Percentiles rank a stretch among this genome's conserved stretches.
phyloP scores from a whole-genome alignment of 2,329 filamentous ascomycete species.

The Talaromyces sp. region DNA sequence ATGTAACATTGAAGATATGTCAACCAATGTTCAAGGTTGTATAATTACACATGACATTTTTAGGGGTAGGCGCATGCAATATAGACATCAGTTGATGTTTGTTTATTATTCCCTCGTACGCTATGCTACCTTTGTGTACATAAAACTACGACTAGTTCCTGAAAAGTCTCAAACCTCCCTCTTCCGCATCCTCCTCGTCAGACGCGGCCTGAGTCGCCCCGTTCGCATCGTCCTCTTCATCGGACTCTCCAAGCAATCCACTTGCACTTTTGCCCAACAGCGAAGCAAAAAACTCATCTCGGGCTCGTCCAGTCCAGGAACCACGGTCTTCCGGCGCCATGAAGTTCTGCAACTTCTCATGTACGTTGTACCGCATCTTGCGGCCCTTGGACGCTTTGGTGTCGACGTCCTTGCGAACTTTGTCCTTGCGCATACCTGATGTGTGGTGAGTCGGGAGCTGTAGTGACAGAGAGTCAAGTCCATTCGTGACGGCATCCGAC shows the following conservation, averaged over 20 bases:
- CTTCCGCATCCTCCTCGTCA: constrained; percentile 22
- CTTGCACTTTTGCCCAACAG: constrained; percentile 61
- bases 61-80: too few relatives aligned
- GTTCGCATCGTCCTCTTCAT: constrained; percentile 41
- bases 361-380: constrained; percentile 88
- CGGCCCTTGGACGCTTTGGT: constrained; percentile 92
- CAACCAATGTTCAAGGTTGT: too few relatives aligned
- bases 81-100: too few relatives aligned
- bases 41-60: too few relatives aligned
- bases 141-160: constrained; percentile 12
- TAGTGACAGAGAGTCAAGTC: constrained; percentile 32
- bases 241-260: constrained; percentile 57
- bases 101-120: too few relatives aligned
- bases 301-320: constrained; percentile 71
- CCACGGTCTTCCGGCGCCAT: constrained; percentile 86
- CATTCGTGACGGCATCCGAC: constrained; percentile 40
- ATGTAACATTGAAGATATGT: too few relatives aligned
- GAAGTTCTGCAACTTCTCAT: constrained; percentile 96
- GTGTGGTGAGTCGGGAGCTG: constrained; percentile 34
- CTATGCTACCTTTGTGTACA: too few relatives aligned
- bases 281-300: constrained; percentile 69
- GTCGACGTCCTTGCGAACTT: constrained; percentile 77
- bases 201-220: constrained; percentile 23
- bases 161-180: constrained; percentile 29
- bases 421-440: constrained; percentile 46